Percentiles rank a stretch among this genome's conserved stretches.
These are phyloP conservation scores for Orbilia javanica DNA, from an alignment of 2,329 filamentous ascomycete genomes.

Conservation along the genomic window DNA sequence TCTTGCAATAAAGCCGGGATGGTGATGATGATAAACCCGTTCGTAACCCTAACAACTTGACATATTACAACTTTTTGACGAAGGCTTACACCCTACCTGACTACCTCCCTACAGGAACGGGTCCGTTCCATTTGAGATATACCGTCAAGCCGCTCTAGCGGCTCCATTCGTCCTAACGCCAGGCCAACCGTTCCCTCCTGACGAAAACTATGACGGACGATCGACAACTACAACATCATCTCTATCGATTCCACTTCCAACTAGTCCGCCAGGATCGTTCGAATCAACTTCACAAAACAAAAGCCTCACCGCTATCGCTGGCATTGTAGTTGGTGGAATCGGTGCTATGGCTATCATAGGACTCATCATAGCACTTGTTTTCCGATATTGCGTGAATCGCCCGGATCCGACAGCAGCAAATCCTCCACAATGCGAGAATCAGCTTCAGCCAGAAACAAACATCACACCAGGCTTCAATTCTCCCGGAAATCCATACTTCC, in stretches of 20 bases:
- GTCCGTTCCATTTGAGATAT: conserved; percentile 68
- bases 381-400: conserved; percentile 16
- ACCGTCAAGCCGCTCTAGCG: conserved; percentile 68
- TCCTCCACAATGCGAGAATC: conserved; percentile 9
- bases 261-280: background rate
- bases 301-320: conserved; percentile 71
- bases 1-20: conserved; percentile 77
- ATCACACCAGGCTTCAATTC: background rate
- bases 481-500: conserved; percentile 29
- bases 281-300: conserved; percentile 59
- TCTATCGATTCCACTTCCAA: background rate
- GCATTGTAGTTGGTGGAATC: conserved; percentile 71
- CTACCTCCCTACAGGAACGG: conserved; percentile 64
- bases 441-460: background rate
- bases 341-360: conserved; percentile 69
- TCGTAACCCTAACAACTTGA: conserved; percentile 61
- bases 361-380: conserved; percentile 62
- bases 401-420: background rate
- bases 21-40: conserved; percentile 82
- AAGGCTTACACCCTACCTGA: background rate
- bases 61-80: conserved; percentile 4
- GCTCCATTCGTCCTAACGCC: conserved; percentile 71
- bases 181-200: conserved; percentile 70
- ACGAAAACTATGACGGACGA: conserved; percentile 14
- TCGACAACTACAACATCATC: conserved; percentile 2